phyloP scores from a whole-genome alignment of 306 rosid genomes.

The Fagus crenata region DNA sequence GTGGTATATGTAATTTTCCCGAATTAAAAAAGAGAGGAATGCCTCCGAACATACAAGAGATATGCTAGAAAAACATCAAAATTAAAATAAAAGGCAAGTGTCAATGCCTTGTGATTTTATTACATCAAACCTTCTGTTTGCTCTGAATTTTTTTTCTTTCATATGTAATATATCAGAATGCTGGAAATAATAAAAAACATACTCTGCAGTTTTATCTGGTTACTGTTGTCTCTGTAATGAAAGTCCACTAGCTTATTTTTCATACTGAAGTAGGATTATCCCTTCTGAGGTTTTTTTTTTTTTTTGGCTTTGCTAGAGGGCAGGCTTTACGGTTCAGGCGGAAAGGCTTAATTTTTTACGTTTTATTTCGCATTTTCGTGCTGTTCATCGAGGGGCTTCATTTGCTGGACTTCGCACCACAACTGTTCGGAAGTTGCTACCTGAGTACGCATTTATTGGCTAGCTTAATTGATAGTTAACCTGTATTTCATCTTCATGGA shows the following conservation, averaged over 20 bases:
- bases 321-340: slow-evolving; percentile 88
- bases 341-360: slow-evolving; percentile 89
- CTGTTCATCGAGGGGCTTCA: slow-evolving; percentile 97
- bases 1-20: too few relatives aligned
- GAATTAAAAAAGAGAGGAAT: too few relatives aligned
- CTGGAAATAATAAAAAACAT: neutral
- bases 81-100: too few relatives aligned
- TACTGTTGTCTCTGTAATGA: neutral
- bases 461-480: slow-evolving; percentile 11
- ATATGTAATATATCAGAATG: neutral
- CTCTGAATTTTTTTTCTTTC: neutral
- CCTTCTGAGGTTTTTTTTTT: slow-evolving; percentile 18
- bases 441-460: slow-evolving; percentile 63
- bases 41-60: too few relatives aligned
- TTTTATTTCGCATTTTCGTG: slow-evolving; percentile 86
- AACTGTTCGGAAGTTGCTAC: slow-evolving; percentile 90
- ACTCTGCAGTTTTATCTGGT: neutral
- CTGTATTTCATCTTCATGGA: slow-evolving; percentile 1
- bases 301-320: slow-evolving; percentile 55
- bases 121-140: neutral
- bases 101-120: neutral
- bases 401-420: slow-evolving; percentile 96
- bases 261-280: neutral
- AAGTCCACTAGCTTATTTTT: slow-evolving; percentile 19
- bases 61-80: too few relatives aligned